Percentiles rank a stretch among this genome's conserved stretches.
Conservation (phyloP, 345 rosid species). For the Diplotaxis tenuifolia region DNA sequence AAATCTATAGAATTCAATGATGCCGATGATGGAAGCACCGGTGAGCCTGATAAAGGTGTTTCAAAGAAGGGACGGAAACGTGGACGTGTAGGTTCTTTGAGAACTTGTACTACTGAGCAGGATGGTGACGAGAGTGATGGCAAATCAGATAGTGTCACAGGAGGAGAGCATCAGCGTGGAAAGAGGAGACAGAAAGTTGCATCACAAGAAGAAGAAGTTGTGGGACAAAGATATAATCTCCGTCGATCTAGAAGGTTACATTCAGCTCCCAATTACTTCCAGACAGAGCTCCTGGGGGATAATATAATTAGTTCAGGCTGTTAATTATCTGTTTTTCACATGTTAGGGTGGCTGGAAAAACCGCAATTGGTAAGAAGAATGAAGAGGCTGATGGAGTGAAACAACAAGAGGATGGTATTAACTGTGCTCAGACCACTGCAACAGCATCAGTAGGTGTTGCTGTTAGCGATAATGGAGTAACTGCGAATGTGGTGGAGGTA, state of each 20-base stretch:
- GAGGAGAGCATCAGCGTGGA: slow-evolving; percentile 47
- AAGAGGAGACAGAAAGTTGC: slow-evolving; percentile 66
- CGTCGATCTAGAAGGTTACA: slow-evolving; percentile 68
- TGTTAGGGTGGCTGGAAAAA: slow-evolving; percentile 23
- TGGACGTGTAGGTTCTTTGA: slow-evolving; percentile 50
- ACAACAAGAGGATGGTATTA: slow-evolving; percentile 43
- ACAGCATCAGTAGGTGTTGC: slow-evolving; percentile 43
- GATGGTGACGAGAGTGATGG: slow-evolving; percentile 69
- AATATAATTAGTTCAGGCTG: slow-evolving; percentile 5
- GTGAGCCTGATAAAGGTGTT: slow-evolving; percentile 52
- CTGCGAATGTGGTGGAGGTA: slow-evolving; percentile 52
- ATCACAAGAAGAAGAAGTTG: slow-evolving; percentile 39
- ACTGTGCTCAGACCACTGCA: slow-evolving; percentile 41
- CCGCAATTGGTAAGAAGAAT: slow-evolving; percentile 23
- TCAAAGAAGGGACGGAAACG: slow-evolving; percentile 65
- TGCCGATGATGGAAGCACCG: slow-evolving; percentile 48
- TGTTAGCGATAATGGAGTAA: slow-evolving; percentile 60
- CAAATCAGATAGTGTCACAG: slow-evolving; percentile 57
- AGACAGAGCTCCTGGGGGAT: slow-evolving; percentile 2
- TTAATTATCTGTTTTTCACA: slow-evolving; percentile 8
- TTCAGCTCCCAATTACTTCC: slow-evolving; percentile 16
- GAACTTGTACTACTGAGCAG: slow-evolving; percentile 52
- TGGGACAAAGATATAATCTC: slow-evolving; percentile 62
- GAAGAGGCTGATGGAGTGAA: slow-evolving; percentile 36
- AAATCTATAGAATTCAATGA: slow-evolving; percentile 49